A percentile compares a stretch with the other conserved stretches of the same genome.
These are phyloP conservation scores for Ilex aquifolium DNA, from an alignment of 257 asterid species.

Conservation along the genomic window DNA sequence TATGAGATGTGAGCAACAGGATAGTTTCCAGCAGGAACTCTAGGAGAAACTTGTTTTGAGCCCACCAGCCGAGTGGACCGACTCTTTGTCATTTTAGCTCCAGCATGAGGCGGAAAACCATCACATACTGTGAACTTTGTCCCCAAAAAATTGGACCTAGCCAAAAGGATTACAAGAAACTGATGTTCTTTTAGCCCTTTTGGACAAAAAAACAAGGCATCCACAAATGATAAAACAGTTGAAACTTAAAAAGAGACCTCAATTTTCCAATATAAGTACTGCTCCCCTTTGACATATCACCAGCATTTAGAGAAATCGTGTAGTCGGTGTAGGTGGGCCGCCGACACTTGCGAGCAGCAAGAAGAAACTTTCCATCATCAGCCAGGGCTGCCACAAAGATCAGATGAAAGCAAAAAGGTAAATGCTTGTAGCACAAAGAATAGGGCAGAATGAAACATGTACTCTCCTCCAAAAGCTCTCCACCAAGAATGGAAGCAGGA, in stretches of 20 bases:
- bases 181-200: conserved; percentile 8
- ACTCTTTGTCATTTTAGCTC: conserved; percentile 52
- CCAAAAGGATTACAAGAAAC: conserved; percentile 4
- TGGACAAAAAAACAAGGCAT: background rate
- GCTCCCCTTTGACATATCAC: conserved; percentile 58
- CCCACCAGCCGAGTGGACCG: conserved; percentile 50
- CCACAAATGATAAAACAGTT: background rate
- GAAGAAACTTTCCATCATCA: conserved; percentile 91
- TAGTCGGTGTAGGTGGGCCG: conserved; percentile 82
- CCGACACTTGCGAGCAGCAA: conserved; percentile 81
- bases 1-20: conserved; percentile 80
- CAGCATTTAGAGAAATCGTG: conserved; percentile 58
- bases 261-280: conserved; percentile 66
- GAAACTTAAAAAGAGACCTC: conserved; percentile 37
- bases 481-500: too few relatives aligned
- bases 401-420: conserved; percentile 8
- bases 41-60: conserved; percentile 48
- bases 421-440: background rate
- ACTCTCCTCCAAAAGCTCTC: too few relatives aligned
- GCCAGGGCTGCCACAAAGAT: conserved; percentile 60
- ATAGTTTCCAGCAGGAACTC: conserved; percentile 54
- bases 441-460: background rate
- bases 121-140: conserved; percentile 77
- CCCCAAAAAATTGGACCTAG: conserved; percentile 83
- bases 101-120: conserved; percentile 57